Percentiles rank a stretch among this genome's conserved stretches.
Conservation (phyloP, 1,284 basidiomycete species). For the Papiliotrema nemorosa region DNA sequence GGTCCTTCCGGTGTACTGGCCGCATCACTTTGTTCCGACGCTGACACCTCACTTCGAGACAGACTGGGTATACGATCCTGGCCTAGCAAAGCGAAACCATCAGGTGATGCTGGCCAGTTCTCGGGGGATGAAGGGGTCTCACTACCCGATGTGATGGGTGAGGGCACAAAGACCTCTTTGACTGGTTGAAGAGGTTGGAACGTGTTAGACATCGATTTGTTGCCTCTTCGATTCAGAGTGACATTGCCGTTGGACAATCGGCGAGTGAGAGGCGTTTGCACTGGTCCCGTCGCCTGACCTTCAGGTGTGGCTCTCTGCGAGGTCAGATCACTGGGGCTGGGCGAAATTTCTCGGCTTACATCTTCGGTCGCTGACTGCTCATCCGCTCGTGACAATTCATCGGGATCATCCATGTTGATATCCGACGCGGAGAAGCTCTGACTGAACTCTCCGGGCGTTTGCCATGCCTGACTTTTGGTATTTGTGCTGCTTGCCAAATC, state of each 20-base stretch:
- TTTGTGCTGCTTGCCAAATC: slow-evolving; percentile 20
- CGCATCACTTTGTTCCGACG: slow-evolving; percentile 28
- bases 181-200: background rate
- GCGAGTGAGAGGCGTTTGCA: slow-evolving; percentile 22
- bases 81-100: no score
- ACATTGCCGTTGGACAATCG: slow-evolving; percentile 23
- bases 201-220: slow-evolving; percentile 6
- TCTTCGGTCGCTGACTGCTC: no score
- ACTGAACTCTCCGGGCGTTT: slow-evolving; percentile 35
- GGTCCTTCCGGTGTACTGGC: slow-evolving; percentile 43
- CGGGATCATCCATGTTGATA: slow-evolving; percentile 9
- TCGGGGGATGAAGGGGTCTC: background rate
- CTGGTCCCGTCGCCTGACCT: background rate
- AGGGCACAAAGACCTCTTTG: background rate
- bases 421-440: slow-evolving; percentile 32
- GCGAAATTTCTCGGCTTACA: no score
- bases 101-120: no score
- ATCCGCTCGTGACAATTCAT: no score
- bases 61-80: slow-evolving; percentile 41
- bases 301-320: background rate
- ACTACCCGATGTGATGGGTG: background rate
- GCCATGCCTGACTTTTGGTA: slow-evolving; percentile 24
- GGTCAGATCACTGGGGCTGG: no score
- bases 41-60: slow-evolving; percentile 38
- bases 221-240: slow-evolving; percentile 19